Conservation (phyloP, 306 rosid genomes). For the Trifolium dubium region DNA sequence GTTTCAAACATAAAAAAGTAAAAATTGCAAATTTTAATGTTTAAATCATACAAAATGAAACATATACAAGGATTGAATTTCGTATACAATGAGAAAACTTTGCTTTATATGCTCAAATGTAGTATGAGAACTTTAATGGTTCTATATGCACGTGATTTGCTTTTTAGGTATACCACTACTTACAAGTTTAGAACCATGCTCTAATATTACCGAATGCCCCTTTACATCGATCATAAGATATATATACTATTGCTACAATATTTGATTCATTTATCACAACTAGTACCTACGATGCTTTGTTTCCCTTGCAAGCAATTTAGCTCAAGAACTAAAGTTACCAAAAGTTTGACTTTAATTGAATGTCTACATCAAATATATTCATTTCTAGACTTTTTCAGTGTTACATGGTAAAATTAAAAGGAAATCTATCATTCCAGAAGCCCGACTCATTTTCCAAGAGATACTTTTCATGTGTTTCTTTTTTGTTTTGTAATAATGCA, state of each 20-base stretch:
- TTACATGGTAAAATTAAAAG: constrained; percentile 35
- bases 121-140: constrained; percentile 56
- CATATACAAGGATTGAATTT: neutral
- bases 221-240: constrained; percentile 30
- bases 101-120: constrained; percentile 26
- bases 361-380: constrained; percentile 48
- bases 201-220: constrained; percentile 20
- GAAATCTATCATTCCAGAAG: constrained; percentile 33
- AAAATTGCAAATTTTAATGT: neutral
- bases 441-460: constrained; percentile 37
- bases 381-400: constrained; percentile 32
- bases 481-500: neutral
- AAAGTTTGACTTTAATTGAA: constrained; percentile 52
- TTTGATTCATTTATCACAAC: constrained; percentile 20
- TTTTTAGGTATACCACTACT: constrained; percentile 53
- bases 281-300: constrained; percentile 44
- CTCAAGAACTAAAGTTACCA: constrained; percentile 31
- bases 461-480: neutral
- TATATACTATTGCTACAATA: constrained; percentile 7
- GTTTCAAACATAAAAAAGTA: too few species aligned
- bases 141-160: constrained; percentile 63
- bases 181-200: constrained; percentile 14
- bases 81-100: neutral
- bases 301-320: constrained; percentile 54
- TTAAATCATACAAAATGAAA: neutral